A percentile compares a stretch with the other conserved stretches of the same genome.
These are phyloP conservation scores for Prunus mira DNA, from an alignment of 306 rosid species.

Conservation along the genomic window DNA sequence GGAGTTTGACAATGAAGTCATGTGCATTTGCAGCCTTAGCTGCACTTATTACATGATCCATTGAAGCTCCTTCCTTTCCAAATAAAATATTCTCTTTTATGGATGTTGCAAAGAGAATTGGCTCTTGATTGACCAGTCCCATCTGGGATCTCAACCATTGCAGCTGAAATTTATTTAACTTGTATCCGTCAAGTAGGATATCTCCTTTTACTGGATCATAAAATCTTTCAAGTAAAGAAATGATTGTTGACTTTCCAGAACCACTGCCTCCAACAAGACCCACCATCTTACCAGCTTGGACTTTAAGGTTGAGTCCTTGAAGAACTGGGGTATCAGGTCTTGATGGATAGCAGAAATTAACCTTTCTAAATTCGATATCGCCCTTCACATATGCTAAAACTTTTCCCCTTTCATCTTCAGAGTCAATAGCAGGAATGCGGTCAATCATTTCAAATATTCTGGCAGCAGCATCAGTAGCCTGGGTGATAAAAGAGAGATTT, in stretches of 20 bases:
- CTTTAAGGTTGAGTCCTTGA: constrained; percentile 55
- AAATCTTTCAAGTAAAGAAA: constrained; percentile 76
- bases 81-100: constrained; percentile 69
- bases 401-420: constrained; percentile 40
- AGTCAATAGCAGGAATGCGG: constrained; percentile 31
- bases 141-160: constrained; percentile 76
- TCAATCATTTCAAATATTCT: constrained; percentile 55
- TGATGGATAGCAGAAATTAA: constrained; percentile 67
- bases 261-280: constrained; percentile 91
- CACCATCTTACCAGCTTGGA: constrained; percentile 59
- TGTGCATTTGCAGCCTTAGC: constrained; percentile 86
- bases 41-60: constrained; percentile 48
- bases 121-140: constrained; percentile 88
- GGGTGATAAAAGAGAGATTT: constrained; percentile 46
- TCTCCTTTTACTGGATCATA: constrained; percentile 70
- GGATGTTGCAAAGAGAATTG: constrained; percentile 77
- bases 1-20: constrained; percentile 64
- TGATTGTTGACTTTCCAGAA: constrained; percentile 78
- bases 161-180: constrained; percentile 45
- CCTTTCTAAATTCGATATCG: constrained; percentile 52
- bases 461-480: constrained; percentile 50
- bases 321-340: constrained; percentile 67
- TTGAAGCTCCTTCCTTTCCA: constrained; percentile 72
- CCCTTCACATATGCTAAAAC: constrained; percentile 45
- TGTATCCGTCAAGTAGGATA: constrained; percentile 62